These are phyloP conservation scores for Zasmidium citrigriseum DNA, from an alignment of 2,329 filamentous ascomycete species.

Conservation along the genomic window DNA sequence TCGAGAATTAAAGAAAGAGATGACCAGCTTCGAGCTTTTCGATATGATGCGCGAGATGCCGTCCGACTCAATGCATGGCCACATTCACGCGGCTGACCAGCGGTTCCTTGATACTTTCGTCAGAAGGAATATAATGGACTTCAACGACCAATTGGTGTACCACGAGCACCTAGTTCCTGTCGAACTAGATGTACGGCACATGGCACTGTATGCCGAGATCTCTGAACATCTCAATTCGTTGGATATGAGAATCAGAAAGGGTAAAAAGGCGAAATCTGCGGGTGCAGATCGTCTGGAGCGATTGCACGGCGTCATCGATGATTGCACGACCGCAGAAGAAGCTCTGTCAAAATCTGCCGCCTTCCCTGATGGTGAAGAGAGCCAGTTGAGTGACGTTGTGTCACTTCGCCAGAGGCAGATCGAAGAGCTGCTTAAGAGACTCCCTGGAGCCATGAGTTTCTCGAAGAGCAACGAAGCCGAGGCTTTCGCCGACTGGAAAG, in stretches of 20 bases:
- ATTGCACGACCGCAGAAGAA: conserved; percentile 50
- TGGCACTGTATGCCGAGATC: conserved; percentile 56
- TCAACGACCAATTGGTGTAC: conserved; percentile 44
- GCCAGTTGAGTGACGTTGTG: conserved; percentile 14
- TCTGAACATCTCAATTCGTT: conserved; percentile 55
- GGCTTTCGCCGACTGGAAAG: conserved; percentile 21
- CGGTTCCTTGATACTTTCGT: conserved; percentile 57
- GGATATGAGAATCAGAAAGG: conserved; percentile 49
- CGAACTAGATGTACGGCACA: conserved; percentile 49
- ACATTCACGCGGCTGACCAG: conserved; percentile 55
- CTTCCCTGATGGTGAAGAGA: conserved; percentile 23
- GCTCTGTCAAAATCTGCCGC: conserved; percentile 52
- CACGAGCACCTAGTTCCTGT: conserved; percentile 48
- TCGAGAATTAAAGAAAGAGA: conserved; percentile 43
- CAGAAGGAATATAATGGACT: conserved; percentile 42
- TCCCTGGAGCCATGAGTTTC: conserved; percentile 1
- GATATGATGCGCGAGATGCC: conserved; percentile 51
- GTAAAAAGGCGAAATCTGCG: conserved; percentile 31
- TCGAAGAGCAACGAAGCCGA: conserved; percentile 12
- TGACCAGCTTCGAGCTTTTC: conserved; percentile 58
- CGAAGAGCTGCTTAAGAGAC: neutral
- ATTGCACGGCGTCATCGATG: conserved; percentile 45
- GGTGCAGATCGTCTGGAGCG: conserved; percentile 40
- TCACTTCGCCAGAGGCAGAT: conserved; percentile 13
- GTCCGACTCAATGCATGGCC: conserved; percentile 55